A percentile compares a stretch with the other conserved stretches of the same genome.
phyloP scores from a whole-genome alignment of 192 early-diverging fungal species.

The Coemansia sp. region DNA sequence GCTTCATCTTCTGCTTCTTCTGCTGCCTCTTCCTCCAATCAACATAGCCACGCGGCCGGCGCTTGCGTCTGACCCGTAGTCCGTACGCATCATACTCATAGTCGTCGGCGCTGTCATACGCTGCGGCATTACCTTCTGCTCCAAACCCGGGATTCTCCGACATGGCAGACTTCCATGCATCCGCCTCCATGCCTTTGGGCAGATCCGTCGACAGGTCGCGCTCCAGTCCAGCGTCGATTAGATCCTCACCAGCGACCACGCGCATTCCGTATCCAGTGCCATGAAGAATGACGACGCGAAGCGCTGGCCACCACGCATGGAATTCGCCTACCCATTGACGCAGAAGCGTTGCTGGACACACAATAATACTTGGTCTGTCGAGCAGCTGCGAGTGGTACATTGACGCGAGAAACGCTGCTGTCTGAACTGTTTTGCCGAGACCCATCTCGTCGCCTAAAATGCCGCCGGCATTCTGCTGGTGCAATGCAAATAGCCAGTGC shows the following conservation, averaged over 20 bases:
- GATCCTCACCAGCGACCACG: neutral
- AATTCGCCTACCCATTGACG: constrained; percentile 83
- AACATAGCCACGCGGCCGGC: constrained; percentile 40
- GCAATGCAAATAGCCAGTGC: constrained; percentile 87
- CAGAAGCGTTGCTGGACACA: constrained; percentile 79
- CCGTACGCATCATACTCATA: constrained; percentile 53
- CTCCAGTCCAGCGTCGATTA: neutral
- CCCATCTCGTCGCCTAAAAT: constrained; percentile 97
- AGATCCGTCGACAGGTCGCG: constrained; percentile 8
- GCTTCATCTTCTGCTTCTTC: constrained; percentile 10
- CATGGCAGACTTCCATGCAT: constrained; percentile 14
- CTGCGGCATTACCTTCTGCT: neutral
- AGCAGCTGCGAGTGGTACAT: constrained; percentile 72
- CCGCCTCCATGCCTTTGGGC: constrained; percentile 1
- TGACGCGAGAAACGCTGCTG: constrained; percentile 78
- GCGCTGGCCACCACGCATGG: constrained; percentile 79
- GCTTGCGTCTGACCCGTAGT: constrained; percentile 46
- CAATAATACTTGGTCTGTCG: constrained; percentile 56
- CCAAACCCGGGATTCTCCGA: constrained; percentile 16
- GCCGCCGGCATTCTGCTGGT: constrained; percentile 83
- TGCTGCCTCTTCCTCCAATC: constrained; percentile 39
- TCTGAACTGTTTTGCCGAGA: constrained; percentile 91
- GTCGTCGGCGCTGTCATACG: constrained; percentile 44
- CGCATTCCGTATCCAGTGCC: constrained; percentile 76
- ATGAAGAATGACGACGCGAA: constrained; percentile 89